Percentiles rank a stretch among this genome's conserved stretches.
These are phyloP conservation scores for Mortierella sp. DNA, from an alignment of 371 early-diverging fungal species.

Conservation along the genomic window DNA sequence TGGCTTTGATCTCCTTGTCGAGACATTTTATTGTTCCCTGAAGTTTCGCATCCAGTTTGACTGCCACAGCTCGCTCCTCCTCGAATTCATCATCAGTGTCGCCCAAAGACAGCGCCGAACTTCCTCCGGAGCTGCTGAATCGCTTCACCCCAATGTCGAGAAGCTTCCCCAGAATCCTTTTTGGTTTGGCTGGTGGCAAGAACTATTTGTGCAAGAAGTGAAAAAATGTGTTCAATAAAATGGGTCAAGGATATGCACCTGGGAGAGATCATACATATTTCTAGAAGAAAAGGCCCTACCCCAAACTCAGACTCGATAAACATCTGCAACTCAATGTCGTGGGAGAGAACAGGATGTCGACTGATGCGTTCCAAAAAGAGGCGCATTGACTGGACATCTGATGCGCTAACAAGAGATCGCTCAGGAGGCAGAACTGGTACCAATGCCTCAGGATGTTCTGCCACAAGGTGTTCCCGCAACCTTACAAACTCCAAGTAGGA, in stretches of 20 bases:
- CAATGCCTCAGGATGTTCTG: conserved; percentile 52
- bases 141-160: conserved; percentile 50
- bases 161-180: conserved; percentile 37
- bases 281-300: conserved; percentile 16
- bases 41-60: conserved; percentile 39
- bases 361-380: conserved; percentile 46
- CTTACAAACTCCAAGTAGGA: conserved; percentile 52
- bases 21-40: conserved; percentile 43
- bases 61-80: conserved; percentile 33
- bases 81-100: conserved; percentile 58
- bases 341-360: conserved; percentile 48
- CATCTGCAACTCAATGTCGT: conserved; percentile 55
- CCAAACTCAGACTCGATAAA: conserved; percentile 58
- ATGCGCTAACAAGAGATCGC: conserved; percentile 40
- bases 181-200: conserved; percentile 47
- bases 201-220: conserved; percentile 17
- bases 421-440: conserved; percentile 52
- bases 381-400: conserved; percentile 46
- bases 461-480: conserved; percentile 49
- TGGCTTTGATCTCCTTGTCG: conserved; percentile 54
- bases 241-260: not conserved
- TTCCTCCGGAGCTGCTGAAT: conserved; percentile 36
- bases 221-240: not conserved
- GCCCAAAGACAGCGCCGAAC: conserved; percentile 16
- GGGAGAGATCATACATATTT: not conserved